These are phyloP conservation scores for Coemansia sp. DNA, from an alignment of 192 early-diverging fungal species.

Conservation along the genomic window DNA sequence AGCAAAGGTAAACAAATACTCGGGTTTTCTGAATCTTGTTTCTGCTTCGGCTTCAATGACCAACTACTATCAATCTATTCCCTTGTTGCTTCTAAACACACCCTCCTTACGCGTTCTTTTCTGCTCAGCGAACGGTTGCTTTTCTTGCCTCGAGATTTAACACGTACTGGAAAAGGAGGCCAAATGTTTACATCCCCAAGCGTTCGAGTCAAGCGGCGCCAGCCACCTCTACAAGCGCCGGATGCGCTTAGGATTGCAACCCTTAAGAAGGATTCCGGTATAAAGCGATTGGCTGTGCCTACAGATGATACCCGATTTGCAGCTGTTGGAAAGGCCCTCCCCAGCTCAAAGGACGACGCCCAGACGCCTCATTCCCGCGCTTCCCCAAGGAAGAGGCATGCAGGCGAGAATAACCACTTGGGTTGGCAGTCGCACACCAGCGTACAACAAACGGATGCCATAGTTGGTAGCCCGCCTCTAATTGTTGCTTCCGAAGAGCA, in stretches of 20 bases:
- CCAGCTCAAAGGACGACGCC: not conserved
- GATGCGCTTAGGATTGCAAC: not conserved
- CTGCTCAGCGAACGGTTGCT: not conserved
- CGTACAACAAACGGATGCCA: not conserved
- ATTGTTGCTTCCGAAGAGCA: not conserved
- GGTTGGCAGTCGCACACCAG: conserved; percentile 15
- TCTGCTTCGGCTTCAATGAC: no score
- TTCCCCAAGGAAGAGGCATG: conserved; percentile 19
- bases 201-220: conserved; percentile 25
- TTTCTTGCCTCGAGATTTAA: not conserved
- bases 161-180: not conserved
- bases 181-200: conserved; percentile 41
- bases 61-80: not conserved
- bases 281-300: conserved; percentile 1
- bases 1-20: no score
- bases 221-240: conserved; percentile 1
- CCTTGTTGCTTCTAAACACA: not conserved
- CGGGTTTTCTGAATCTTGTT: no score
- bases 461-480: not conserved
- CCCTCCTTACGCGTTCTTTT: not conserved
- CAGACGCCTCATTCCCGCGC: not conserved
- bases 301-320: not conserved
- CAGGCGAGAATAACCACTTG: conserved; percentile 5
- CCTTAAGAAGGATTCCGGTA: not conserved
- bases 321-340: not conserved